phyloP scores from a whole-genome alignment of 108 stramenopile genomes.

The Skeletonema tropicum region DNA sequence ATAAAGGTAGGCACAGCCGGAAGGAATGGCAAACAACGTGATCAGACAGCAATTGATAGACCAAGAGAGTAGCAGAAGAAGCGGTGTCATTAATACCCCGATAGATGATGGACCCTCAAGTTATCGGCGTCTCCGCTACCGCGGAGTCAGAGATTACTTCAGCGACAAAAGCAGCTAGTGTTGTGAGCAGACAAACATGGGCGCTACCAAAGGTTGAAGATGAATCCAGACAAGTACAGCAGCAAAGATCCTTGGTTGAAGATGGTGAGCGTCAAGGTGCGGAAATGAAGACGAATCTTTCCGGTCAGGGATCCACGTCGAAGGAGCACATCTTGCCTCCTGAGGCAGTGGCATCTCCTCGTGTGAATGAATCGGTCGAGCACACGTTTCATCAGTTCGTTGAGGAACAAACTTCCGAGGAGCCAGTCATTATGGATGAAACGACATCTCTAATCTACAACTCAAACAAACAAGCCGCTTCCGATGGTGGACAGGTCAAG shows the following conservation, averaged over 20 bases:
- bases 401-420: background rate
- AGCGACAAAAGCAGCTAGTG: background rate
- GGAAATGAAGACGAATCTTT: too few relatives aligned
- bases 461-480: background rate
- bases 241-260: too few relatives aligned
- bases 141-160: background rate
- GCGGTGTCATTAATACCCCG: background rate
- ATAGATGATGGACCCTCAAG: background rate
- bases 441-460: background rate
- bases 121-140: background rate
- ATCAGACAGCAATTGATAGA: too few relatives aligned
- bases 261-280: too few relatives aligned
- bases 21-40: too few relatives aligned
- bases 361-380: background rate
- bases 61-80: too few relatives aligned
- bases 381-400: background rate
- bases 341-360: background rate
- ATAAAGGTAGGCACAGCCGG: too few relatives aligned
- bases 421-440: background rate
- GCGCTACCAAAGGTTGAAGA: background rate
- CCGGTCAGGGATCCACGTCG: background rate
- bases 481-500: too few relatives aligned
- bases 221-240: too few relatives aligned
- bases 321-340: background rate
- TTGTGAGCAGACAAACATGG: background rate